Base-by-base conservation (phyloP, 371 early-diverging fungal genomes). In the Mortierella sp. region DNA sequence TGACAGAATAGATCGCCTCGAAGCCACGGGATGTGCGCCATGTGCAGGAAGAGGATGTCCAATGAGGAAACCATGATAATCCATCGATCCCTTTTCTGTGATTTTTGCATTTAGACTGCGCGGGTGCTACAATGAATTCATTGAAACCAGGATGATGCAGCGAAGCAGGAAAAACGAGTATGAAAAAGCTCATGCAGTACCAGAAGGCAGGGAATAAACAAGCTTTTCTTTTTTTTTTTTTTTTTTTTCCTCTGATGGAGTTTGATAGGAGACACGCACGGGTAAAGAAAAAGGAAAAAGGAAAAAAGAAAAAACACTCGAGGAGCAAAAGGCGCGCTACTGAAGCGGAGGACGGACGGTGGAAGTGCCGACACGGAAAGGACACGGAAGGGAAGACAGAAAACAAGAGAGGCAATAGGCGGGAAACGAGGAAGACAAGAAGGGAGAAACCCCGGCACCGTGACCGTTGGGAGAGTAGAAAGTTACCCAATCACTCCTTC, bases 161-260 rank as follows among this genome's bases (percentile, higher is more conserved):
- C 21, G 15, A 55, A 44, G 29, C 21, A 16, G 9, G 15, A 19
- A 52, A 7, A 62, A 16, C n/a, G 43, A 43, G 15, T n/a, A n/a
- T n/a, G n/a, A n/a, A n/a, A n/a, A 29, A 28, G 48, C 14, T 23
- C 14, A n/a, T 15, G 26, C 48, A 50, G 45, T 46, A 61, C 62
- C 50, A 50, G 26, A 26, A 61, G 48, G 48, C 9, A 46, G 28
- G 16, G n/a, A n/a, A n/a, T n/a, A n/a, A n/a, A n/a, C n/a, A n/a
- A n/a, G n/a, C n/a, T n/a, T n/a, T n/a, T n/a, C 23, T 43, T 64
- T 19, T 43, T 56, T 57, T 7, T 23, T 53, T 53, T 29, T 25
- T 25, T 50, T 66, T n/a, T n/a, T n/a, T n/a, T n/a, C n/a, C n/a
- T n/a, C n/a, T n/a, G n/a, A 21, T 50, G 50, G 50, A 21, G 50